Evolutionary conservation across 495 filamentous ascomycete species (phyloP), one percentile per base, ranked within the genome.

Genomic region (Penicillium turbatum): DNA sequence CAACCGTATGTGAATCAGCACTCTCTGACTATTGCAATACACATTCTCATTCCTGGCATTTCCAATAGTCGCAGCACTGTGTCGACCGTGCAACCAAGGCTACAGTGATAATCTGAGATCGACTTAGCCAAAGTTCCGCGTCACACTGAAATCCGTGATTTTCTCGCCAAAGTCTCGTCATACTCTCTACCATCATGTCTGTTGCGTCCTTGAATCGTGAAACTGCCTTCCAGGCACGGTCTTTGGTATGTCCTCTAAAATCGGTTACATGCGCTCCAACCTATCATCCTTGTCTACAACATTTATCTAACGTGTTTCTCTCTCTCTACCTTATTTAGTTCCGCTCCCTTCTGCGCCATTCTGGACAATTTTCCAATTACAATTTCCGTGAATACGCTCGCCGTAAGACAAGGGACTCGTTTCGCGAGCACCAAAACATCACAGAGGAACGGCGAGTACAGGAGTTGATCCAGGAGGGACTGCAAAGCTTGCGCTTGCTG

Each of bases 321-420:
- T 19, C 12, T 15, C 21, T 48, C 12, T 5, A 35, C 21, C n/a
- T 34, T 13, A 11, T 43, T 31, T 60, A 97, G 90, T 97, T 95
- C 75, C 92, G 95, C 41, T 92, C 92, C 55, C 79, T 98, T 55
- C 78, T 96, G 60, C 89, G 93, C 30, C 87, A 92, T 71, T 84
- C 89, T 15, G 79, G 82, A 45, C 88, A 95, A 60, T 98, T 97
- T 71, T 83, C 91, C 47, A 79, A 85, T 55, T 98, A 96, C 79
- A 97, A 97, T 71, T 98, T 96, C 79, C 83, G 93, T 66, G 92
- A 97, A 62, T 98, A 97, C 73, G 92, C 95, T 27, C 88, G 82
- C 67, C 85, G 95, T 52, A 82, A 93, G 65, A 92, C 93, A 61
- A 77, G 76, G 62, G 93, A 96, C 75, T 82, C 88, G 9, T 98